phyloP scores from a whole-genome alignment of 2,329 filamentous ascomycete species.

The Cordyceps militaris region DNA sequence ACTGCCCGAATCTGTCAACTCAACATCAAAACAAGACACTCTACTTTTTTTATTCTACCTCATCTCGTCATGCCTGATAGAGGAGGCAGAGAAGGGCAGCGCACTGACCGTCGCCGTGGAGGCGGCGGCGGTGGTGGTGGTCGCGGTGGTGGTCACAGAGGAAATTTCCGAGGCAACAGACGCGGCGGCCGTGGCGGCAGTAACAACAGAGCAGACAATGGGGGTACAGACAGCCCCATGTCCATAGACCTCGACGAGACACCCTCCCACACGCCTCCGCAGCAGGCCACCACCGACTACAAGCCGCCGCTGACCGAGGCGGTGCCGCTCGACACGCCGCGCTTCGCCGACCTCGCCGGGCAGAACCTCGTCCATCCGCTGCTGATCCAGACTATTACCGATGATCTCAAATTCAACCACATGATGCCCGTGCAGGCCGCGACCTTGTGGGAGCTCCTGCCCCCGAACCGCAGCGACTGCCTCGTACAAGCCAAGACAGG shows the following conservation, averaged over 20 bases:
- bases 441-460: slow-evolving; percentile 41
- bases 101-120: slow-evolving; percentile 3
- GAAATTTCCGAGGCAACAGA: not conserved
- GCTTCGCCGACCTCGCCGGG: slow-evolving; percentile 38
- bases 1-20: not conserved
- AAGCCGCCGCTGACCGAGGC: slow-evolving; percentile 25
- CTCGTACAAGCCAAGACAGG: slow-evolving; percentile 82
- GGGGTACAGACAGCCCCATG: not conserved
- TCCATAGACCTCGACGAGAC: slow-evolving; percentile 7
- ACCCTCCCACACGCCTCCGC: not conserved
- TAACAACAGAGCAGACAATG: not conserved
- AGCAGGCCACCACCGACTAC: not conserved
- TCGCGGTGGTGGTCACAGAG: not conserved
- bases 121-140: slow-evolving; percentile 1
- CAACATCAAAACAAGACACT: not conserved
- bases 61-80: slow-evolving; percentile 4
- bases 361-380: slow-evolving; percentile 37
- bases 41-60: not conserved
- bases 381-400: slow-evolving; percentile 40
- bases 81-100: slow-evolving; percentile 5
- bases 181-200: slow-evolving; percentile 1
- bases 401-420: slow-evolving; percentile 42
- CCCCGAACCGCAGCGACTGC: slow-evolving; percentile 40
- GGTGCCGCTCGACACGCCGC: slow-evolving; percentile 37
- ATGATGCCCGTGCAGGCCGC: slow-evolving; percentile 51